A percentile compares a stretch with the other conserved stretches of the same genome.
These are phyloP conservation scores for Plantago major DNA, from an alignment of 257 asterid species.

Conservation along the genomic window DNA sequence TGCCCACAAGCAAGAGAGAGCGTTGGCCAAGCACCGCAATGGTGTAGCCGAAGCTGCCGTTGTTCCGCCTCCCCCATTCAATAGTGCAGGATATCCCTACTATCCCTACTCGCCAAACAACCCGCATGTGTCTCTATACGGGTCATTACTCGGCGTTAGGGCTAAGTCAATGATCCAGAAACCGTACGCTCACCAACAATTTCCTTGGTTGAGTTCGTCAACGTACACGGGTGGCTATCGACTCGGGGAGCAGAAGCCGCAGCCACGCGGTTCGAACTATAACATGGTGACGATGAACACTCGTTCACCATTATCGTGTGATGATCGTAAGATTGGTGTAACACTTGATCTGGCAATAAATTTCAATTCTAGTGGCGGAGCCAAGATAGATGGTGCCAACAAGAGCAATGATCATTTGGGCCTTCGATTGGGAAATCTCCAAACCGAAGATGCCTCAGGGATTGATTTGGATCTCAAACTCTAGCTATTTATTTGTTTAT, in stretches of 20 bases:
- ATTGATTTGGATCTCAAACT: conserved; percentile 50
- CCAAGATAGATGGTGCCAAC: neutral
- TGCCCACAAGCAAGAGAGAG: conserved; percentile 69
- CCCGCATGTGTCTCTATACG: conserved; percentile 31
- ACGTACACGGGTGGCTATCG: conserved; percentile 24
- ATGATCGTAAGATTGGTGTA: conserved; percentile 20
- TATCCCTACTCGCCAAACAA: conserved; percentile 29
- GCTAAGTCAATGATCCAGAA: conserved; percentile 39
- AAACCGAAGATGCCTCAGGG: conserved; percentile 29
- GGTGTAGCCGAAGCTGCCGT: conserved; percentile 31
- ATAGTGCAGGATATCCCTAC: conserved; percentile 36
- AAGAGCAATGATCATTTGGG: conserved; percentile 21
- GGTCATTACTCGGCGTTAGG: conserved; percentile 39
- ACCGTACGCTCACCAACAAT: conserved; percentile 25
- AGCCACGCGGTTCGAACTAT: neutral
- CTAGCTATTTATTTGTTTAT: conserved; percentile 6
- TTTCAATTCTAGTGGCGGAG: conserved; percentile 14
- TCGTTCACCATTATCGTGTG: neutral
- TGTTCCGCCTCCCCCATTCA: conserved; percentile 22
- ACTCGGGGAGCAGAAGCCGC: conserved; percentile 4
- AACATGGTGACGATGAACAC: neutral
- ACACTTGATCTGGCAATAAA: conserved; percentile 22
- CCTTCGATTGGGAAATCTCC: conserved; percentile 18
- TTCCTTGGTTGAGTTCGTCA: conserved; percentile 29
- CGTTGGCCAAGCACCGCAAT: conserved; percentile 46